Conservation (phyloP, 2,329 filamentous ascomycete genomes). For the Stagonosporopsis rhizophila region DNA sequence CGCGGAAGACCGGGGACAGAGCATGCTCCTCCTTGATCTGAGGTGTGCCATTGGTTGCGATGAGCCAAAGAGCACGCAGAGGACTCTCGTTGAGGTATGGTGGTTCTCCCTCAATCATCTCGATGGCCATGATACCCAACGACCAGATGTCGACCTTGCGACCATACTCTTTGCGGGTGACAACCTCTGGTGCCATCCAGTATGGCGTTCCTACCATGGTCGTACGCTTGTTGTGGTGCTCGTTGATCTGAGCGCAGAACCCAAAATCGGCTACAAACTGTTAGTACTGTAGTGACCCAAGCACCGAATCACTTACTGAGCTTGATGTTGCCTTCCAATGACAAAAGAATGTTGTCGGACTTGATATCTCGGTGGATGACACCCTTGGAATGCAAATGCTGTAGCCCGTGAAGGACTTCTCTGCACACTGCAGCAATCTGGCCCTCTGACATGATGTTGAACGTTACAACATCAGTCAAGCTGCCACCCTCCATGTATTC, state of each 20-base stretch:
- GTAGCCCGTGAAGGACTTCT: constrained; percentile 88
- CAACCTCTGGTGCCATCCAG: constrained; percentile 99
- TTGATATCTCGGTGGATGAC: constrained; percentile 99
- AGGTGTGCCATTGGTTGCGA: constrained; percentile 95
- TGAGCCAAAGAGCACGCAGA: constrained; percentile 89
- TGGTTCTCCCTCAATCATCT: constrained; percentile 99
- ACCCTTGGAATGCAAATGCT: constrained; percentile 95
- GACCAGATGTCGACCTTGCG: constrained; percentile 99
- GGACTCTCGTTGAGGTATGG: constrained; percentile 96
- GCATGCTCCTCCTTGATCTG: constrained; percentile 91
- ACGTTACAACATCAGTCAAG: constrained; percentile 96
- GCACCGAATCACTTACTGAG: constrained; percentile 70
- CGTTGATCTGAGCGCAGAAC: constrained; percentile 98
- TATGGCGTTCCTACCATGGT: constrained; percentile 99
- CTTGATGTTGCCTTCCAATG: constrained; percentile 95
- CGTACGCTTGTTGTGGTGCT: constrained; percentile 94
- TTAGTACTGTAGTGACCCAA: constrained; percentile 4
- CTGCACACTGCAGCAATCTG: constrained; percentile 96
- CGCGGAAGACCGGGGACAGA: constrained; percentile 80
- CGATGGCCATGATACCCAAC: constrained; percentile 98
- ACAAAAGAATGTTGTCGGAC: constrained; percentile 95
- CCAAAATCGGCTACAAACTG: constrained; percentile 82
- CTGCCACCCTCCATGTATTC: constrained; percentile 99
- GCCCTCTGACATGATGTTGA: constrained; percentile 98
- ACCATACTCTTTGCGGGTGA: constrained; percentile 96